Base-by-base conservation (phyloP, 805 yeast genomes). In the Ascoidea asiatica region DNA sequence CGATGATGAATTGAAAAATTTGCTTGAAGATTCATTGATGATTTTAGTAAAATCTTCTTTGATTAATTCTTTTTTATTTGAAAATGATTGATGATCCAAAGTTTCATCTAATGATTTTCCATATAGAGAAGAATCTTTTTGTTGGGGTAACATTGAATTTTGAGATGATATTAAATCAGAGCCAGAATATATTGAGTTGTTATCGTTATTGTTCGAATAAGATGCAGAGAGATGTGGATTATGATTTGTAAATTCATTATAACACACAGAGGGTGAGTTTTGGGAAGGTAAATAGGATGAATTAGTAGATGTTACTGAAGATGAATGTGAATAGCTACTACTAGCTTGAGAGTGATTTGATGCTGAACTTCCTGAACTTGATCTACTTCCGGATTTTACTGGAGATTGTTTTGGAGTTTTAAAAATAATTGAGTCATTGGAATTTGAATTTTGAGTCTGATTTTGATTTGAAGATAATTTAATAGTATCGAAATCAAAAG, bases 401-500 rank as follows among this genome's bases (percentile, higher is more conserved):
- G n/a, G n/a, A n/a, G n/a, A n/a, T n/a, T 29, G 35, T 15, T 29
- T 11, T 29, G 15, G 15, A 15, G 35, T 2, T 8, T 8, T 11
- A 15, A 29, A 29, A 15, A 29, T 11, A 15, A 29, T 29, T 8
- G 4, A 2, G 35, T 8, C 2, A 15, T 29, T 29, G 8, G 35
- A 2, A 29, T 29, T 29, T 29, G 35, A 29, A 2, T 23, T 23
- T 29, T 29, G 35, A 29, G 2, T 23, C 11, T 23, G 33, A 23
- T 23, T 29, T 29, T 29, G 35, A 29, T 29, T 8, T 29, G 15
- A 11, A 15, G 35, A 29, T 29, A 29, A 15, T 29, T 29, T 29
- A 15, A 29, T 29, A 38, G 46, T 46, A 39, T 48, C 51, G 21
- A 48, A 46, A 43, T 48, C 51, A 44, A 48, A 48, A n/a, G 51